A percentile compares a stretch with the other conserved stretches of the same genome.
phyloP scores from a whole-genome alignment of 805 yeast species.

The Jamesozyma hellenica region DNA sequence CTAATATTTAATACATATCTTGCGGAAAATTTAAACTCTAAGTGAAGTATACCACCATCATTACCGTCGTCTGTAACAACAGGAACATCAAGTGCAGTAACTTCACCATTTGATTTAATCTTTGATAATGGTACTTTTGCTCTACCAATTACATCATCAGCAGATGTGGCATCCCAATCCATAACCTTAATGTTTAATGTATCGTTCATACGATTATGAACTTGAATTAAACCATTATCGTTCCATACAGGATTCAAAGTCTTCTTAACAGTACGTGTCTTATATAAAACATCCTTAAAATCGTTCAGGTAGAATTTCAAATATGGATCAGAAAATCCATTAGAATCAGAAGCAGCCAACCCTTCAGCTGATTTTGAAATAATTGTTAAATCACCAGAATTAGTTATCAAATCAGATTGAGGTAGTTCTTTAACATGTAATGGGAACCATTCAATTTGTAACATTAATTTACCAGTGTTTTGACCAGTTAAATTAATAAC shows the following conservation, averaged over 20 bases:
- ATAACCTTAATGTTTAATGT: constrained; percentile 45
- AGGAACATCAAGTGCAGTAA: constrained; percentile 42
- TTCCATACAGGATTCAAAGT: constrained; percentile 88
- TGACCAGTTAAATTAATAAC: constrained; percentile 46
- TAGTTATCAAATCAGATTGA: constrained; percentile 60
- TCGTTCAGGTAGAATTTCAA: constrained; percentile 60
- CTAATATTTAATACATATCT: constrained; percentile 45
- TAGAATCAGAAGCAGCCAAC: constrained; percentile 76
- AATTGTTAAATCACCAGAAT: constrained; percentile 61
- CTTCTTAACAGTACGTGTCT: constrained; percentile 74
- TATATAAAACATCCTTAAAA: constrained; percentile 45
- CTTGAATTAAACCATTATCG: constrained; percentile 48
- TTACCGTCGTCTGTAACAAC: constrained; percentile 32
- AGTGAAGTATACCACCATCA: constrained; percentile 49
- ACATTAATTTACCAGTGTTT: constrained; percentile 41
- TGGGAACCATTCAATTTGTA: constrained; percentile 75
- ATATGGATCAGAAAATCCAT: constrained; percentile 92
- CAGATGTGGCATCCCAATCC: constrained; percentile 93
- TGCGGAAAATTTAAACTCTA: constrained; percentile 59
- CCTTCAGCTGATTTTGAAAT: constrained; percentile 54
- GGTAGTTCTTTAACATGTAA: constrained; percentile 51
- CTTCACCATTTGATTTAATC: constrained; percentile 36
- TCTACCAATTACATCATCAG: constrained; percentile 72
- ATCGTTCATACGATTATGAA: constrained; percentile 55
- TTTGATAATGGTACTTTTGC: constrained; percentile 48